Conservation (phyloP, 139 green algal genomes). For the Dunaliella primolecta region DNA sequence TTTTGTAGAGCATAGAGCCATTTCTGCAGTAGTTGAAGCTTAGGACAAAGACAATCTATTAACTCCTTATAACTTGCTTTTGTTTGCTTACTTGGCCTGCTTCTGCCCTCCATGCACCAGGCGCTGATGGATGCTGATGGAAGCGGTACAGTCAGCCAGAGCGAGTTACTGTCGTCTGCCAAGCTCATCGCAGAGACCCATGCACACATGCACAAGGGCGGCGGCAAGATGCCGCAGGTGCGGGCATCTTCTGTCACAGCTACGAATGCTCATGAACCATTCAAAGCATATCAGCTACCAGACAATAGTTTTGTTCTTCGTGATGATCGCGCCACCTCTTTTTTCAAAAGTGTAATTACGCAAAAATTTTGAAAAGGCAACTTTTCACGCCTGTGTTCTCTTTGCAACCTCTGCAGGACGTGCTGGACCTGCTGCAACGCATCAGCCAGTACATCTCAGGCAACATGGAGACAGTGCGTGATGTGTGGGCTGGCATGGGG, state of each 20-base stretch:
- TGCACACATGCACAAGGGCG: not conserved
- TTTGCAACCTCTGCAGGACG: not conserved
- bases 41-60: no score
- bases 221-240: not conserved
- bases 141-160: slow-evolving; percentile 36
- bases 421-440: slow-evolving; percentile 9
- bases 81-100: no score
- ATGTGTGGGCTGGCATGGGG: not conserved
- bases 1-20: no score
- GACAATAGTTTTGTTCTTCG: no score
- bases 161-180: slow-evolving; percentile 33
- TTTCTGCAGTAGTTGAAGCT: no score
- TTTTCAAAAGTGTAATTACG: not conserved
- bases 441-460: slow-evolving; percentile 5
- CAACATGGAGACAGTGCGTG: slow-evolving; percentile 13
- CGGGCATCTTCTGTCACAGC: no score
- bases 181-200: slow-evolving; percentile 11
- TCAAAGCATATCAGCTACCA: no score
- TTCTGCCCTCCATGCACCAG: slow-evolving; percentile 16
- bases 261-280: no score
- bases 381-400: not conserved
- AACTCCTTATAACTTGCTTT: no score
- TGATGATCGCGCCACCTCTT: no score
- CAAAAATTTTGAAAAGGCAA: no score
- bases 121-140: slow-evolving; percentile 49